Percentiles rank a stretch among this genome's conserved stretches.
These are phyloP conservation scores for Tripterygium wilfordii DNA, from an alignment of 177 flowering plant genomes.

Conservation along the genomic window DNA sequence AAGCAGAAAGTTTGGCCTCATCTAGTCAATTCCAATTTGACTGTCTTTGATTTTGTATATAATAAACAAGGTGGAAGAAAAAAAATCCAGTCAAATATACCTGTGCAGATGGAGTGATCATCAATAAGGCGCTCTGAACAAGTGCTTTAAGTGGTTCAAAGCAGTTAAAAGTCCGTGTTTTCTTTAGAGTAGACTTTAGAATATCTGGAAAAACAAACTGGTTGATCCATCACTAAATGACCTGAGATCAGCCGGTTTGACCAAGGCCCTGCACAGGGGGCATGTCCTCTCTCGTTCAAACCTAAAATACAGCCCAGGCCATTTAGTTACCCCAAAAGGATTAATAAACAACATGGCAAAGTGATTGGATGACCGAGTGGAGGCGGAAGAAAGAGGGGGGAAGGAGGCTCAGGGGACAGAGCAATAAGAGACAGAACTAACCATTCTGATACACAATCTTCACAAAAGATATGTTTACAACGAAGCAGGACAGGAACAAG, in stretches of 20 bases:
- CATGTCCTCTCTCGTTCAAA: slow-evolving; percentile 96
- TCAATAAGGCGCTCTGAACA: slow-evolving; percentile 6
- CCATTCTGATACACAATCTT: slow-evolving; percentile 99
- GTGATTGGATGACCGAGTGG: too few relatives aligned
- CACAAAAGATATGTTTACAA: slow-evolving; percentile 96
- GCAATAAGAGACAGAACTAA: slow-evolving; percentile 39
- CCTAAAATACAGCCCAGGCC: slow-evolving; percentile 51
- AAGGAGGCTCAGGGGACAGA: too few relatives aligned
- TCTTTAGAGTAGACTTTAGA: slow-evolving; percentile 25
- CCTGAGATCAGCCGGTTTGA: slow-evolving; percentile 79
- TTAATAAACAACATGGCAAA: too few relatives aligned
- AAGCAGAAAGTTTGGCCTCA: slow-evolving; percentile 14
- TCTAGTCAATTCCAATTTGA: too few relatives aligned
- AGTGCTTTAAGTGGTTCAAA: slow-evolving; percentile 15
- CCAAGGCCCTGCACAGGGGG: slow-evolving; percentile 86
- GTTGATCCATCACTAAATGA: slow-evolving; percentile 92
- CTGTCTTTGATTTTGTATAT: too few relatives aligned
- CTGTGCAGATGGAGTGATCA: slow-evolving; percentile 6
- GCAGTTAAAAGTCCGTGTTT: slow-evolving; percentile 12
- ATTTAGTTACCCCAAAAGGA: too few relatives aligned
- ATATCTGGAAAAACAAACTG: slow-evolving; percentile 76
- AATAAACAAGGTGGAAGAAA: too few relatives aligned
- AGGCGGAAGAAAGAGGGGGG: slow-evolving; percentile 1
- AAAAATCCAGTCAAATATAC: slow-evolving; percentile 13
- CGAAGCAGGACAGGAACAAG: slow-evolving; percentile 90